Evolutionary conservation across 768 basidiomycete species (phyloP).

Genomic region (Mycena polygramma): DNA sequence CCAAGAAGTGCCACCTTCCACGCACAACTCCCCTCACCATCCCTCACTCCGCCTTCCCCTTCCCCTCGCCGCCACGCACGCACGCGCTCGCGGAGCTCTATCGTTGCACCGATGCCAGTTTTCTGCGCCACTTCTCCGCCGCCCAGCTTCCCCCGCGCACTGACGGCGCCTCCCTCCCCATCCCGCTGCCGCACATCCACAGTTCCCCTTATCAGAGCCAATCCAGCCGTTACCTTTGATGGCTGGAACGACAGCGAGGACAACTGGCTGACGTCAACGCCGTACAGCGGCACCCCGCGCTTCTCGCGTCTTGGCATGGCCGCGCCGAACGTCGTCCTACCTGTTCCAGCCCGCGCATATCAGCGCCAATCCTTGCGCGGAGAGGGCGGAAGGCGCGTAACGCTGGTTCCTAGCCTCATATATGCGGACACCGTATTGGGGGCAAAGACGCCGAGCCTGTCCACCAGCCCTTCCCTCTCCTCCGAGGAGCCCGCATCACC

Average conservation of each 20-base stretch:
- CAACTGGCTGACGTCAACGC: conserved; percentile 54
- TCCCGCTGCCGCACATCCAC: conserved; percentile 13
- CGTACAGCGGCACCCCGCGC: conserved; percentile 53
- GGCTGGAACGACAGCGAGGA: conserved; percentile 29
- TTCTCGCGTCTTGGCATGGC: conserved; percentile 56
- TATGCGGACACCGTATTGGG: background rate
- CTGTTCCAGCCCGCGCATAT: conserved; percentile 51
- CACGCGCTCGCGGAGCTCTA: conserved; percentile 23
- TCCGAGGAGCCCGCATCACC: conserved; percentile 31
- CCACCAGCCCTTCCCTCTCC: conserved; percentile 19
- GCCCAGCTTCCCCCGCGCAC: conserved; percentile 33
- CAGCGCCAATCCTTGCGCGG: conserved; percentile 26
- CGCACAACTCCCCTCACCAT: conserved; percentile 14
- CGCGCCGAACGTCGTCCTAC: conserved; percentile 53
- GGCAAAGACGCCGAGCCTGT: conserved; percentile 28
- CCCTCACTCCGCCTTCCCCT: conserved; percentile 20
- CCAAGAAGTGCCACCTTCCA: background rate
- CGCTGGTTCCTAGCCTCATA: conserved; percentile 17
- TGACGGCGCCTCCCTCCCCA: conserved; percentile 29
- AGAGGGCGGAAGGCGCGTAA: conserved; percentile 29
- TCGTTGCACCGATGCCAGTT: conserved; percentile 10
- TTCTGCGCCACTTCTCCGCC: conserved; percentile 11
- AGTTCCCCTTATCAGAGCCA: background rate
- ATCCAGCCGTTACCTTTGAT: background rate
- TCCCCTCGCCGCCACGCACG: conserved; percentile 28